Evolutionary conservation across 2,329 filamentous ascomycete species (phyloP).

Genomic region (Scorias spongiosa): DNA sequence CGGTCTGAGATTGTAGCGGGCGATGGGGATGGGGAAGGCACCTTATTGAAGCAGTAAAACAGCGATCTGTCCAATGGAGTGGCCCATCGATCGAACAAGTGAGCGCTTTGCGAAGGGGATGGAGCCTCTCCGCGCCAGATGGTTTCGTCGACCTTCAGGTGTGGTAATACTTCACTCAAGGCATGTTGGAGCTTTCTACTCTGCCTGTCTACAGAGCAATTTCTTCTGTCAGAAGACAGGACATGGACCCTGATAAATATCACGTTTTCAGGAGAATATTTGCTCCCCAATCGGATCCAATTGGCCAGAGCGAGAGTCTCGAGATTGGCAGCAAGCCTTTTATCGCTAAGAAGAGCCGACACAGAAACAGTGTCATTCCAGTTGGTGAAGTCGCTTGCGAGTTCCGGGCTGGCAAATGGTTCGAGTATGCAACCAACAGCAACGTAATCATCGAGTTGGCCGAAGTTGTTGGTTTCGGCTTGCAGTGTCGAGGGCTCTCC

Average conservation of each 20-base stretch:
- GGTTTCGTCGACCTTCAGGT: conserved; percentile 40
- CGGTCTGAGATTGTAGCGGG: conserved; percentile 33
- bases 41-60: conserved; percentile 56
- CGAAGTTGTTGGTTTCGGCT: background rate
- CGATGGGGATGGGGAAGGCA: conserved; percentile 52
- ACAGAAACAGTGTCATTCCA: background rate
- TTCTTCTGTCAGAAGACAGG: conserved; percentile 36
- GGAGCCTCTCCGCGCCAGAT: conserved; percentile 42
- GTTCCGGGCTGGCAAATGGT: background rate
- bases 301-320: background rate
- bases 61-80: conserved; percentile 37
- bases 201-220: conserved; percentile 36
- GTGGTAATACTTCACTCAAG: conserved; percentile 25
- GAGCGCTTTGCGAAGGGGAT: conserved; percentile 20
- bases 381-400: background rate
- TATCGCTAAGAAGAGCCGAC: background rate
- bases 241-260: conserved; percentile 13
- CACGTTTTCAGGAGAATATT: background rate
- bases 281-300: background rate
- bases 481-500: background rate
- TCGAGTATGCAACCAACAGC: background rate
- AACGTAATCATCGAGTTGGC: background rate
- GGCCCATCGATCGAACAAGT: conserved; percentile 26
- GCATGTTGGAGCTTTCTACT: conserved; percentile 25
- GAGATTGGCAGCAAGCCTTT: background rate